Evolutionary conservation across 2,329 filamentous ascomycete genomes (phyloP), one percentile per base, ranked within the genome.

Genomic region (Fusarium heterosporum): DNA sequence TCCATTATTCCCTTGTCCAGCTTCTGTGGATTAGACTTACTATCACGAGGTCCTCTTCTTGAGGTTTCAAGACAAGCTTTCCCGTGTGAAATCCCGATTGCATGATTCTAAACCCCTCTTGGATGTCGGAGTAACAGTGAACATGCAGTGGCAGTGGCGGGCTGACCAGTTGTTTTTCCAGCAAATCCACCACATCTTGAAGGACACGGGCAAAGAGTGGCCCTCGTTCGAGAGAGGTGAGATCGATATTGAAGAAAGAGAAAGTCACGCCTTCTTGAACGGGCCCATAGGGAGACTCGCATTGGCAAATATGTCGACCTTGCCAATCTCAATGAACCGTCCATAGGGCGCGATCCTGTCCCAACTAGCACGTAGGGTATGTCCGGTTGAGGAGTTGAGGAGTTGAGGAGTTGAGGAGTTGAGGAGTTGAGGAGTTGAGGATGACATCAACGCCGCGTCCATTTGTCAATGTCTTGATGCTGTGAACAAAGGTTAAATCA

Each of bases 251-350:
- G 2, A 69, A 60, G 13, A 59, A 62, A n/a, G 54, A 55, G 14
- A 68, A 69, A 19, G 55, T 56, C 6, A 47, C 49, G 30, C 61
- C 25, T 55, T 29, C 6, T 53, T 55, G 47, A 82, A 82, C 1
- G 74, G 75, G 3, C 68, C 55, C 78, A 81, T 81, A 12, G 58
- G 49, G 6, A 71, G 43, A 7, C 50, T 34, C 0, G 55, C 56
- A 34, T 63, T 68, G 39, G 48, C 52, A 4, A 51, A 49, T 22
- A 78, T 74, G 46, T 78, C 76, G 8, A 66, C 63, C 55, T 73
- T 75, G 8, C 76, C 76, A 19, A 80, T 74, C 58, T 80, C 78
- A 1, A 80, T 52, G 32, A 79, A 77, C 3, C 70, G 65, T 0
- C 78, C 77, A 46, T 72, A 74, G 1, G 54, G 51, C 4, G 78